Base-by-base conservation (phyloP, 345 rosid species). In the Eucalyptus erythrocorys region DNA sequence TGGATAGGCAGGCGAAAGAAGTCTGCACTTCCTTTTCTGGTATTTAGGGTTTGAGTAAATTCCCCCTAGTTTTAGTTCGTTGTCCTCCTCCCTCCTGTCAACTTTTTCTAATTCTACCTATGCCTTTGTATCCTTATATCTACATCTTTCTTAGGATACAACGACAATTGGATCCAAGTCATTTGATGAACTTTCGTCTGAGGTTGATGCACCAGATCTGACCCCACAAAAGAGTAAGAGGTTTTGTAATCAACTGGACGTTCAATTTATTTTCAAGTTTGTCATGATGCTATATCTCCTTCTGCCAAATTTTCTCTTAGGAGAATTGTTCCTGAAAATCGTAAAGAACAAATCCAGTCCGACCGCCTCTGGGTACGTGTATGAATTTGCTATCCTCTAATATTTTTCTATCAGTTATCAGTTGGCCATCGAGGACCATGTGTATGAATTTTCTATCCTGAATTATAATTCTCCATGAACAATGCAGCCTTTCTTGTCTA, bases 111-210 rank as follows among this genome's bases (percentile, higher is more conserved):
- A 57, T 26, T 0, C n/a, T 57, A 14, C n/a, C n/a, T 5, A 11
- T 57, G 14, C 64, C 64, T 57, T 1, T 57, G 6, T 57, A 42
- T 55, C 76, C 37, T 86, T 15, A 26, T 85, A 15, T 71, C 12
- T 86, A 22, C 13, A 34, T 85, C 55, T 87, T 8, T 37, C 47
- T 32, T 86, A 97, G 99, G 97, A 98, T 91, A 95, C 98, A 89
- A 91, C 87, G 89, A 96, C 99, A 79, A 94, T 97, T 87, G 99
- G 96, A 87, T 89, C 93, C 90, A 97, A 97, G 90, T 97, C 99
- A 49, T 97, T 94, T 88, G 95, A 98, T 92, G 92, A 97, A 89
- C 89, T 98, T 53, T 96, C 87, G 95, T 95, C 93, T 48, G 99
- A 97, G 92, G 96, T 97, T 87, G 99, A 96, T 89, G 96, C 97